These are phyloP conservation scores for Ormosia semicastrata DNA, from an alignment of 306 rosid genomes.

Conservation along the genomic window DNA sequence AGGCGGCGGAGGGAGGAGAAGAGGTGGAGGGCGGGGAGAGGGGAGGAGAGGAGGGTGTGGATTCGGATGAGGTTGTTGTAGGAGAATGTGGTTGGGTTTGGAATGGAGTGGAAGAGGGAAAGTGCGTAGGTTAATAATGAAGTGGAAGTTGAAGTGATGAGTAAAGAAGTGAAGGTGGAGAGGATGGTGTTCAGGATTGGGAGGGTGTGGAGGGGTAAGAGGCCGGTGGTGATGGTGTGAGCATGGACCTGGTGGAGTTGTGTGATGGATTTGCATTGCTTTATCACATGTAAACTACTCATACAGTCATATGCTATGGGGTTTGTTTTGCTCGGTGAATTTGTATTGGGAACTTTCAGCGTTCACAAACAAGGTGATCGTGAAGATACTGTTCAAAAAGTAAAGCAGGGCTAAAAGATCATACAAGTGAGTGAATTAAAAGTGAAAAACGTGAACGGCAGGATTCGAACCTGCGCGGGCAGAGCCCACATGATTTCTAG, in stretches of 20 bases:
- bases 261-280: slow-evolving; percentile 47
- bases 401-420: background rate
- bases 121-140: slow-evolving; percentile 41
- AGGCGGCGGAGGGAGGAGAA: slow-evolving; percentile 55
- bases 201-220: slow-evolving; percentile 15
- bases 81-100: slow-evolving; percentile 59
- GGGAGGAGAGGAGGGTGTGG: slow-evolving; percentile 57
- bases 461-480: slow-evolving; percentile 83
- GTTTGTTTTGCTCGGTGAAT: background rate
- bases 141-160: background rate
- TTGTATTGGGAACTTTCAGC: background rate
- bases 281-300: slow-evolving; percentile 16
- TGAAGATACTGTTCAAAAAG: background rate
- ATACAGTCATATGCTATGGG: background rate
- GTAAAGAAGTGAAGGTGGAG: slow-evolving; percentile 37
- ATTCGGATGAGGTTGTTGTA: slow-evolving; percentile 70
- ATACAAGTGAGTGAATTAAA: background rate
- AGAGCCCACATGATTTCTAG: slow-evolving; percentile 78
- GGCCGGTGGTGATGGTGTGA: slow-evolving; percentile 41
- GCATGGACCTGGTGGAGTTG: slow-evolving; percentile 62
- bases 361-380: too few relatives aligned
- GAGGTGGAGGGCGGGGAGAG: slow-evolving; percentile 48
- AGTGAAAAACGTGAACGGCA: slow-evolving; percentile 47
- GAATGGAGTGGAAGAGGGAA: slow-evolving; percentile 53
- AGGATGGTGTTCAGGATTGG: slow-evolving; percentile 39